These are phyloP conservation scores for Pyrenopolyporus hunteri DNA, from an alignment of 495 filamentous ascomycete species.

Conservation along the genomic window DNA sequence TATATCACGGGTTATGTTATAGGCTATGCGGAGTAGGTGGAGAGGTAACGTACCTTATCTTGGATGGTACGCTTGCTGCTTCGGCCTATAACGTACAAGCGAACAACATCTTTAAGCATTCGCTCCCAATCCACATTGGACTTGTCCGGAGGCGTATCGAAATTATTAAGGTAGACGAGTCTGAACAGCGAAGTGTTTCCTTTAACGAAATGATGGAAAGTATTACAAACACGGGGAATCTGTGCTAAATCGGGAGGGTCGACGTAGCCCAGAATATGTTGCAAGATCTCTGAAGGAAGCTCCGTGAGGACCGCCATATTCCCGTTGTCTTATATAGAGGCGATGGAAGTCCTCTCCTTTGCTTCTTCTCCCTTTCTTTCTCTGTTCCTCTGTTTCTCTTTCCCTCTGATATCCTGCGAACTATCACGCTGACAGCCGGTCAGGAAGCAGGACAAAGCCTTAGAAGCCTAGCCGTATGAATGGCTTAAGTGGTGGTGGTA, in stretches of 20 bases:
- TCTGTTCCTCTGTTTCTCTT: too few relatives aligned
- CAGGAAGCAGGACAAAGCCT: too few relatives aligned
- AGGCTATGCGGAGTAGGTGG: conserved; percentile 26
- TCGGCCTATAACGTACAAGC: conserved; percentile 51
- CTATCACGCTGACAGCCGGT: too few relatives aligned
- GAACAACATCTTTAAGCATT: conserved; percentile 55
- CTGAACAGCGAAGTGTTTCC: conserved; percentile 60
- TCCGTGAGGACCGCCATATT: conserved; percentile 45
- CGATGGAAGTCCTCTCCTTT: not conserved
- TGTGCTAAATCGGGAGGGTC: conserved; percentile 57
- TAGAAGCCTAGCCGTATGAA: too few relatives aligned
- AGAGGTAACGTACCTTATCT: conserved; percentile 47
- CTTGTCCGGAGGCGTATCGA: conserved; percentile 43
- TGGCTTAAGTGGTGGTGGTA: too few relatives aligned
- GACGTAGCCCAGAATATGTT: conserved; percentile 60
- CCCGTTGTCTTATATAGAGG: not conserved
- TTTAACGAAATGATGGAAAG: conserved; percentile 53
- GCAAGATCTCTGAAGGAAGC: conserved; percentile 64
- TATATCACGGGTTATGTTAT: not conserved
- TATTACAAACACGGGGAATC: conserved; percentile 55
- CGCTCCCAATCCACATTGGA: conserved; percentile 56
- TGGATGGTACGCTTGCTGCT: conserved; percentile 34
- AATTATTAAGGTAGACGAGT: conserved; percentile 55
- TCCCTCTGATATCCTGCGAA: too few relatives aligned
- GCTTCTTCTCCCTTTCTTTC: conserved; percentile 2